These are phyloP conservation scores for Capsella rubella DNA, from an alignment of 441 rosid species.

Conservation along the genomic window DNA sequence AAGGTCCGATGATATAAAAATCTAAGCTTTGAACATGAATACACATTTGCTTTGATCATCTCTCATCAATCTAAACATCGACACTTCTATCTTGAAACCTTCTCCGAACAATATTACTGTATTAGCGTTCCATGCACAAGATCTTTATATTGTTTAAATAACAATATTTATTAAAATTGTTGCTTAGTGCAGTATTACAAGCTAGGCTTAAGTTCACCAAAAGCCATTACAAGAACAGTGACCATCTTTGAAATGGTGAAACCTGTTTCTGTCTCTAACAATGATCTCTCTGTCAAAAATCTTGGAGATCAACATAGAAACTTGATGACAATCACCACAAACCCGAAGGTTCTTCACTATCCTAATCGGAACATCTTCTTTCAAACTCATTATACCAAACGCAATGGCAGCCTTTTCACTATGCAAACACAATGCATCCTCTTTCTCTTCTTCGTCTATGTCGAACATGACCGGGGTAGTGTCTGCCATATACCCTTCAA, in stretches of 20 bases:
- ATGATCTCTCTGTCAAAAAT: conserved; percentile 47
- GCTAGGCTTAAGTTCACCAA: conserved; percentile 8
- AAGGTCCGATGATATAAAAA: conserved; percentile 6
- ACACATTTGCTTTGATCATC: conserved; percentile 40
- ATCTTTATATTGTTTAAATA: too few relatives aligned
- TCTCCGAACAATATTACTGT: neutral
- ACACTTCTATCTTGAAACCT: neutral
- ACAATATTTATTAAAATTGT: too few relatives aligned
- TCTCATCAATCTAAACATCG: conserved; percentile 9
- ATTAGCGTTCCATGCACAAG: too few relatives aligned
- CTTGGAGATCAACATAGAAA: conserved; percentile 52
- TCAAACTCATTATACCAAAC: conserved; percentile 54
- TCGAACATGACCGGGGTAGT: conserved; percentile 53
- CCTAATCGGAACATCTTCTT: conserved; percentile 49
- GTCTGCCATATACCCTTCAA: conserved; percentile 54
- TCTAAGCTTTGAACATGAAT: conserved; percentile 26
- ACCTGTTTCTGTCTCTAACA: conserved; percentile 48
- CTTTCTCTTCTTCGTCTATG: conserved; percentile 58
- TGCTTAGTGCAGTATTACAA: neutral
- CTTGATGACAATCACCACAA: conserved; percentile 56
- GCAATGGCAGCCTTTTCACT: conserved; percentile 57
- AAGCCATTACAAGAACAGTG: conserved; percentile 34
- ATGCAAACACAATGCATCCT: conserved; percentile 51
- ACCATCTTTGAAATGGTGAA: conserved; percentile 53
- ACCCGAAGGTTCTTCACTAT: conserved; percentile 56